A percentile compares a stretch with the other conserved stretches of the same genome.
phyloP scores from a whole-genome alignment of 805 yeast genomes.

The Lipomyces japonicus region DNA sequence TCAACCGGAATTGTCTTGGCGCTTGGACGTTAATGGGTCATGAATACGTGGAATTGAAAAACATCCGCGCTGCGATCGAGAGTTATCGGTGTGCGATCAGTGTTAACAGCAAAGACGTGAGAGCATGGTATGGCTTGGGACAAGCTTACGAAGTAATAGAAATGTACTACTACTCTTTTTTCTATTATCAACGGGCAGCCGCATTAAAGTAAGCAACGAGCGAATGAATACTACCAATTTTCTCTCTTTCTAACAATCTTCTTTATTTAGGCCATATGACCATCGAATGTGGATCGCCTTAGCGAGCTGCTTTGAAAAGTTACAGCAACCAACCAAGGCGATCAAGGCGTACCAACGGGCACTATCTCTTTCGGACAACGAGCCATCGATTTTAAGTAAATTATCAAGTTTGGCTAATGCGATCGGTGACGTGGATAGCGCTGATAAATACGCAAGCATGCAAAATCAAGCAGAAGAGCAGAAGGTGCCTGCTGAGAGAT shows the following conservation, averaged over 20 bases:
- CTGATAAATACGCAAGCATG: too few species aligned
- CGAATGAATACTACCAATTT: too few species aligned
- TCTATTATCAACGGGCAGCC: conserved; percentile 89
- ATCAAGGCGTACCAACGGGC: conserved; percentile 81
- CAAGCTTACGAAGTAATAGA: conserved; percentile 96
- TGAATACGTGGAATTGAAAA: conserved; percentile 92
- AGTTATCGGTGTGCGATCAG: conserved; percentile 91
- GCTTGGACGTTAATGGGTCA: conserved; percentile 99
- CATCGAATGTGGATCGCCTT: conserved; percentile 95
- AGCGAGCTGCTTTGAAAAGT: conserved; percentile 81
- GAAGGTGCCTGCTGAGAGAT: too few species aligned
- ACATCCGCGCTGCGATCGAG: conserved; percentile 96
- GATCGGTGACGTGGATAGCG: conserved; percentile 49
- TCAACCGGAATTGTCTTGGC: conserved; percentile 73
- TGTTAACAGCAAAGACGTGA: conserved; percentile 78
- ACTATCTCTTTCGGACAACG: conserved; percentile 53
- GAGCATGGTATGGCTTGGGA: conserved; percentile 98
- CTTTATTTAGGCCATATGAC: conserved; percentile 56
- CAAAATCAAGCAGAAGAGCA: too few species aligned
- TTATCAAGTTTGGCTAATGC: conserved; percentile 66
- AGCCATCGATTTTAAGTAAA: conserved; percentile 55
- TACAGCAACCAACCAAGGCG: conserved; percentile 66
- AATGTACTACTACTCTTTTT: conserved; percentile 87
- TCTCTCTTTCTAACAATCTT: neutral
- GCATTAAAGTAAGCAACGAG: conserved; percentile 52